Base-by-base conservation (phyloP, 2,329 filamentous ascomycete species). In the Aspergillus alliaceus region DNA sequence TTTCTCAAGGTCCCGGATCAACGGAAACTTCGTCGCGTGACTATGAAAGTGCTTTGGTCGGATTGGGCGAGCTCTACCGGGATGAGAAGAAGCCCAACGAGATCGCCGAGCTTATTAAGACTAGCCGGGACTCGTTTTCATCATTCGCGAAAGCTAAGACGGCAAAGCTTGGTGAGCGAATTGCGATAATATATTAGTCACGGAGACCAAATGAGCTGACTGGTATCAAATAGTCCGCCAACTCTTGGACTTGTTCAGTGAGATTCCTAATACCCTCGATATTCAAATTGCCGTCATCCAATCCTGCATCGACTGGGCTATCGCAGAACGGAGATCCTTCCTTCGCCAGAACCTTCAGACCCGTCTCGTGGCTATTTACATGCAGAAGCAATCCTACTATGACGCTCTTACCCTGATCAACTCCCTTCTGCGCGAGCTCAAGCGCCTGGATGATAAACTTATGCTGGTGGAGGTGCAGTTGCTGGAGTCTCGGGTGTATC, bases 101-200 rank as follows among this genome's bases (percentile, higher is more conserved):
- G 70, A 86, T 99, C 59, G 91, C 96, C 61, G 88, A 92, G 69
- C 84, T 99, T 64, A 89, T 99, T 69, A 93, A 89, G 72, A 90
- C 91, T 75, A 96, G 92, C 77, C 87, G 93, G 72, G 90, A 90
- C 64, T 90, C 95, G 44, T 87, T 99, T 64, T 97, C 93, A 57
- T 95, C 91, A 63, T 98, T 99, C 76, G 95, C 95, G 64, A 97
- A 98, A 83, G 95, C 96, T 61, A 99, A 99, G 86, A 98, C 95
- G 31, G 91, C 95, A 56, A 99, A 99, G 80, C 83, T 99, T 61
- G 91, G 95, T 98, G 87, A 64, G 88, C 63, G 18, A 12, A 29
- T 22, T 37, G 51, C 53, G 14, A 22, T 27, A 25, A 5, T n/a
- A 25, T 9, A 27, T 15, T 15, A 35, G 18, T 34, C 5, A 14